These are phyloP conservation scores for Cichorium intybus DNA, from an alignment of 140 eudicot species.

Conservation along the genomic window DNA sequence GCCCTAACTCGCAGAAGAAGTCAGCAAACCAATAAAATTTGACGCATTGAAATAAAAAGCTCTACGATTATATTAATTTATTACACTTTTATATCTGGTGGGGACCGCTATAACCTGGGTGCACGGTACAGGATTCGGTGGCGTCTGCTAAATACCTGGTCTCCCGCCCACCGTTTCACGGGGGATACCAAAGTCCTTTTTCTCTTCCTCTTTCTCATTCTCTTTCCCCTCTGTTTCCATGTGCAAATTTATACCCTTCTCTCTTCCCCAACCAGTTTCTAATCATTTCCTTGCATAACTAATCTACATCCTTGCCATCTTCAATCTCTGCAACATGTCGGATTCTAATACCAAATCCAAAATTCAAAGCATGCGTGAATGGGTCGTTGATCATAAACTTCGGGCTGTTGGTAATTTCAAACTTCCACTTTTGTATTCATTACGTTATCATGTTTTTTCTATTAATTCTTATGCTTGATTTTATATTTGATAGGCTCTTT, in stretches of 20 bases:
- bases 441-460: background rate
- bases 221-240: background rate
- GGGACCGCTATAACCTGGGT: no score
- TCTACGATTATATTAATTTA: no score
- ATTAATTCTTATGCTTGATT: background rate
- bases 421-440: background rate
- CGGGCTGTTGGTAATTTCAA: constrained; percentile 63
- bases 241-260: background rate
- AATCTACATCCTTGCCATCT: background rate
- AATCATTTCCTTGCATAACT: background rate
- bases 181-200: background rate
- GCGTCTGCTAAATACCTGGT: background rate
- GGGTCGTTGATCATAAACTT: constrained; percentile 76
- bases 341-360: constrained; percentile 42
- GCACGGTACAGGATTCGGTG: background rate
- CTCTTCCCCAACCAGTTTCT: background rate
- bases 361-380: constrained; percentile 41
- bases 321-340: constrained; percentile 30
- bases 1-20: no score
- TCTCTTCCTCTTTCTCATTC: background rate
- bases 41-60: no score
- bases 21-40: no score
- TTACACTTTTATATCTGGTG: no score
- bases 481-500: constrained; percentile 34
- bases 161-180: constrained; percentile 6